These are phyloP conservation scores for Salvia splendens DNA, from an alignment of 257 asterid genomes.

Conservation along the genomic window DNA sequence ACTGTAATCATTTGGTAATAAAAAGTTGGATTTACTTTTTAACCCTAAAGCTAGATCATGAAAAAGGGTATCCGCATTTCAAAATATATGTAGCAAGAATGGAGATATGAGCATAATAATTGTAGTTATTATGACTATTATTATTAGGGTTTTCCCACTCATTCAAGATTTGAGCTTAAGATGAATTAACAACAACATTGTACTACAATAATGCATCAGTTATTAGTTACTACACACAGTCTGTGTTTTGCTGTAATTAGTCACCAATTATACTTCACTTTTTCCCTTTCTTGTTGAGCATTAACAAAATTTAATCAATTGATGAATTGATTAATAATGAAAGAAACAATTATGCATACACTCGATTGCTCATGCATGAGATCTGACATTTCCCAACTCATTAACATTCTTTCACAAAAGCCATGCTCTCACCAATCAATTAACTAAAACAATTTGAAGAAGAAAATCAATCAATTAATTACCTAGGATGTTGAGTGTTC, in stretches of 20 bases:
- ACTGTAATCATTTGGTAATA: slow-evolving; percentile 63
- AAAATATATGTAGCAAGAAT: slow-evolving; percentile 21
- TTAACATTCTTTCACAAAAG: neutral
- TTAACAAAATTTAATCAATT: slow-evolving; percentile 13
- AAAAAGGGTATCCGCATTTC: slow-evolving; percentile 49
- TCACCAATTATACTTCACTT: slow-evolving; percentile 39
- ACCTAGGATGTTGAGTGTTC: slow-evolving; percentile 98
- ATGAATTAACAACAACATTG: neutral
- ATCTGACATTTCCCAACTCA: slow-evolving; percentile 9
- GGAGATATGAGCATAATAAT: slow-evolving; percentile 10
- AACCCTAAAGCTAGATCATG: slow-evolving; percentile 60
- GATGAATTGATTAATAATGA: slow-evolving; percentile 30
- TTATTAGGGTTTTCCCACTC: slow-evolving; percentile 23
- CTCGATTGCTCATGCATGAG: slow-evolving; percentile 32
- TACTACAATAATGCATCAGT: slow-evolving; percentile 14
- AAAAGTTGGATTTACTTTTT: slow-evolving; percentile 65
- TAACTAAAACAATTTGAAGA: neutral
- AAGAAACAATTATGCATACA: slow-evolving; percentile 9
- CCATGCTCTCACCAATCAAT: neutral
- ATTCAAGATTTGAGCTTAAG: neutral
- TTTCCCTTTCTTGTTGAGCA: slow-evolving; percentile 33
- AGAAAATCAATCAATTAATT: neutral
- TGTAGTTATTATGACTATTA: slow-evolving; percentile 23
- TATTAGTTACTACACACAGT: neutral
- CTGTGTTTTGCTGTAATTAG: slow-evolving; percentile 12